Evolutionary conservation across 108 stramenopile genomes (phyloP), one percentile per base, ranked within the genome.

Genomic region (Conticribra weissflogii): DNA sequence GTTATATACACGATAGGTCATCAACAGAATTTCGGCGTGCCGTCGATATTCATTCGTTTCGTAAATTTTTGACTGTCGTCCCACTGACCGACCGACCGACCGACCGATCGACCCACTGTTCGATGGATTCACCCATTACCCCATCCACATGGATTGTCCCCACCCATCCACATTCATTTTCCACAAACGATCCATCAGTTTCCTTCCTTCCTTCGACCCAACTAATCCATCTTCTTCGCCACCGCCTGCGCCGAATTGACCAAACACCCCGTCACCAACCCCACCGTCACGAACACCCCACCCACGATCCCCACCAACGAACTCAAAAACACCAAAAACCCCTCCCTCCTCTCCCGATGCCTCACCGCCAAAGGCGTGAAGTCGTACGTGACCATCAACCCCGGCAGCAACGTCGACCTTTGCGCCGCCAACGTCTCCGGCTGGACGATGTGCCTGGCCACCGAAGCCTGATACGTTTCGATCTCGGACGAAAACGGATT

Each of bases 201-300:
- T n/a, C n/a, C n/a, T n/a, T n/a, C n/a, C n/a, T n/a, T n/a, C n/a
- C n/a, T 41, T 41, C 36, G 12, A 41, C 12, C 5, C 12, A 33
- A 44, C 71, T 76, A 93, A 75, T 94, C 93, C 30, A 85, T 83
- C 74, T 94, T 94, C 63, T 94, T 91, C 56, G 90, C 86, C 52
- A 94, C 87, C 2, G 77, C 87, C 57, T 83, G 58, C 0, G 87
- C 90, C 17, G 93, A 90, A 60, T 86, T 83, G 16, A 90, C 86
- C 15, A 91, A 57, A 50, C 84, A 87, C 7, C 88, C 87, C 32
- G 84, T 90, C 9, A 91, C 78, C 47, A 91, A 66, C 3, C 88
- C 79, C 23, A 94, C 90, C 5, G 90, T 91, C 24, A 94, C 93
- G 81, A 94, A 94, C n/a, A 85, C 88, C 1, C 93, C 93, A 1